A percentile compares a stretch with the other conserved stretches of the same genome.
These are phyloP conservation scores for Mortierella sp. DNA, from an alignment of 371 early-diverging fungal genomes.

Conservation along the genomic window DNA sequence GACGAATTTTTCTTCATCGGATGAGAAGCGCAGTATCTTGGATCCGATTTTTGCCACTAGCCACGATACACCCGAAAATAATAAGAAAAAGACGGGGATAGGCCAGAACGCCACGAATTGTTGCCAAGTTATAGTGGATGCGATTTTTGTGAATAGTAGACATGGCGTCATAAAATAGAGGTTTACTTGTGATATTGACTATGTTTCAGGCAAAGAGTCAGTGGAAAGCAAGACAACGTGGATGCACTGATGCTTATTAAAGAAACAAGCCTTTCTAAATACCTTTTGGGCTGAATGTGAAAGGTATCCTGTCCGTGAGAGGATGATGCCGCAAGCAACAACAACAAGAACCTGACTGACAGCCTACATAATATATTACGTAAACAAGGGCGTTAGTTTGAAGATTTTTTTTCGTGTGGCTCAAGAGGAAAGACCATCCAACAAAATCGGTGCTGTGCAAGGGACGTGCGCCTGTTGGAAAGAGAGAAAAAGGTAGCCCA, in stretches of 20 bases:
- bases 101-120: slow-evolving; percentile 78
- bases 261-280: background rate
- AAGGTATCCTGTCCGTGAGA: slow-evolving; percentile 44
- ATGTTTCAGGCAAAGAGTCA: slow-evolving; percentile 9
- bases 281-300: slow-evolving; percentile 49
- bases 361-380: slow-evolving; percentile 21
- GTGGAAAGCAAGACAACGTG: background rate
- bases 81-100: slow-evolving; percentile 71
- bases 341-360: slow-evolving; percentile 45
- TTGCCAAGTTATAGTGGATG: slow-evolving; percentile 68
- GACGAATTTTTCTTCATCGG: slow-evolving; percentile 70
- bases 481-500: too few species aligned
- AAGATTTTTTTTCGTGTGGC: too few species aligned
- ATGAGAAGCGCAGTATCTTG: slow-evolving; percentile 55
- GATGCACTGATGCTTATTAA: background rate
- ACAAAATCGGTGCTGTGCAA: too few species aligned
- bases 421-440: too few species aligned
- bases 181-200: slow-evolving; percentile 79
- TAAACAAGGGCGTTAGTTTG: background rate
- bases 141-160: slow-evolving; percentile 79
- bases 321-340: slow-evolving; percentile 35
- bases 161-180: slow-evolving; percentile 82
- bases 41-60: slow-evolving; percentile 60
- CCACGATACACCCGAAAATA: slow-evolving; percentile 64
- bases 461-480: background rate